Evolutionary conservation across 495 filamentous ascomycete species (phyloP).

Genomic region (Penicillium lagena): DNA sequence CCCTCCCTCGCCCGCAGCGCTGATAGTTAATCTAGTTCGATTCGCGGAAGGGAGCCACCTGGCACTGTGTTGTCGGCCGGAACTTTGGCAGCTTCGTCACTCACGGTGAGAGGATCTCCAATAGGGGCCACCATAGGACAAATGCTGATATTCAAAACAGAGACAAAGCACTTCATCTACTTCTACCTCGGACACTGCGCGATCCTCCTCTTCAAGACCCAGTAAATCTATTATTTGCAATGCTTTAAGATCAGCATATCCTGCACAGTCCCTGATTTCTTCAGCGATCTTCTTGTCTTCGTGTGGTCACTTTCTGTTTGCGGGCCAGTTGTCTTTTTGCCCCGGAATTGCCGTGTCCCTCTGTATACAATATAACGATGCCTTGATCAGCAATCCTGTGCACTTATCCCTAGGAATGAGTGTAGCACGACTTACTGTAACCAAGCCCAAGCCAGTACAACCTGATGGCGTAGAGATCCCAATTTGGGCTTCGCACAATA

Average conservation of each 20-base stretch:
- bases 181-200: conserved; percentile 99
- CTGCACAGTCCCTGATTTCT: conserved; percentile 1
- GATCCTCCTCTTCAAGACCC: conserved; percentile 98
- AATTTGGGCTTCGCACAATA: too few species aligned
- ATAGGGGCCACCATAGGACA: too few species aligned
- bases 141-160: conserved; percentile 34
- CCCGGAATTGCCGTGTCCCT: background rate
- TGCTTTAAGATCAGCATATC: background rate
- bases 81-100: conserved; percentile 99
- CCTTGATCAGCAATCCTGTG: too few species aligned
- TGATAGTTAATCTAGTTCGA: conserved; percentile 60
- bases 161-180: conserved; percentile 99
- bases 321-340: too few species aligned
- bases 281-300: conserved; percentile 11
- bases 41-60: conserved; percentile 84
- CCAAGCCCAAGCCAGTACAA: too few species aligned
- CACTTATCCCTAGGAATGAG: too few species aligned
- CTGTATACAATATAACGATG: too few species aligned
- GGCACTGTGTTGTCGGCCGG: conserved; percentile 97
- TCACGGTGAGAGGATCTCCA: conserved; percentile 58
- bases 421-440: too few species aligned
- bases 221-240: conserved; percentile 41
- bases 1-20: conserved; percentile 7
- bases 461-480: too few species aligned
- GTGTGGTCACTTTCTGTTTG: conserved; percentile 2